A percentile compares a stretch with the other conserved stretches of the same genome.
Evolutionary conservation across 2,329 filamentous ascomycete genomes (phyloP).

Genomic region (Pyricularia grisea): DNA sequence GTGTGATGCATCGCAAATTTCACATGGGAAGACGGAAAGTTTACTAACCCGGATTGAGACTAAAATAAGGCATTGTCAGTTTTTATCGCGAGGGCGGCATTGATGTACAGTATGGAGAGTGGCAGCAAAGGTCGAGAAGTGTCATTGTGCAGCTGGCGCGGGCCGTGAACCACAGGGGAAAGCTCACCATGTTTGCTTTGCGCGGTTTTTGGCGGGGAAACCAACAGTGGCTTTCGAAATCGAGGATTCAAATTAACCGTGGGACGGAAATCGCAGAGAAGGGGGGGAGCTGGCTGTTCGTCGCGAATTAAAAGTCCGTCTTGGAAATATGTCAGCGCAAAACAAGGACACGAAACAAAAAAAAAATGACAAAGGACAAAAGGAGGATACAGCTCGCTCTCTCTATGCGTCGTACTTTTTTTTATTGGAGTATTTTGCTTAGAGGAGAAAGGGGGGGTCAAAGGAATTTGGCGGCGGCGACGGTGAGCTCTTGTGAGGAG

Average conservation of each 20-base stretch:
- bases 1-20: not conserved
- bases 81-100: not conserved
- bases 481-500: not conserved
- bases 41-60: conserved; percentile 61
- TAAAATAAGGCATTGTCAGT: conserved; percentile 18
- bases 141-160: not conserved
- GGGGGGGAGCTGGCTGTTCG: not conserved
- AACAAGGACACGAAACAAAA: not conserved
- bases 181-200: conserved; percentile 4
- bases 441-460: not conserved
- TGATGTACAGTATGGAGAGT: not conserved
- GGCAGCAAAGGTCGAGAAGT: not conserved
- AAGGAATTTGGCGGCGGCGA: conserved; percentile 1
- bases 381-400: not conserved
- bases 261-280: not conserved
- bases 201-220: conserved; percentile 3
- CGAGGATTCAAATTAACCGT: not conserved
- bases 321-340: not conserved
- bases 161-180: not conserved
- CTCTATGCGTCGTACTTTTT: not conserved
- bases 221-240: not conserved
- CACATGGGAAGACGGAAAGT: not conserved
- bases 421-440: not conserved
- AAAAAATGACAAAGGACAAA: not conserved
- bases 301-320: not conserved